Percentiles rank a stretch among this genome's conserved stretches.
phyloP scores from a whole-genome alignment of 2,329 filamentous ascomycete genomes.

The Xylariaceae sp. region DNA sequence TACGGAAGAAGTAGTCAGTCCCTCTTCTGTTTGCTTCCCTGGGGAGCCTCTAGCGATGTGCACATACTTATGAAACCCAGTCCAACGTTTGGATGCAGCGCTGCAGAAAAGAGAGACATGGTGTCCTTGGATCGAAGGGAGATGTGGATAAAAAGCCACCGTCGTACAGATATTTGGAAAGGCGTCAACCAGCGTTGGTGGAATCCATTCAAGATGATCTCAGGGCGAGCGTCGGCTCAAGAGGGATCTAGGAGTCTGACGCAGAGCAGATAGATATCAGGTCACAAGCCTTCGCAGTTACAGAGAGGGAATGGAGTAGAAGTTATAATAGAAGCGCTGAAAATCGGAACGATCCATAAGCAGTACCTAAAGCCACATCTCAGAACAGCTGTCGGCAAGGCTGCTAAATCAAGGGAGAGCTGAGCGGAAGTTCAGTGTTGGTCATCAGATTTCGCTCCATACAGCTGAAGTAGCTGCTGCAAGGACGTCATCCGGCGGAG shows the following conservation, averaged over 20 bases:
- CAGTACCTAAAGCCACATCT: background rate
- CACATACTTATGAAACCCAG: constrained; percentile 41
- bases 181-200: background rate
- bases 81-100: constrained; percentile 40
- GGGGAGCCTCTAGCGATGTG: background rate
- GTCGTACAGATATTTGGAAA: background rate
- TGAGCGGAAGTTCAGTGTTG: background rate
- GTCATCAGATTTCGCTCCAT: background rate
- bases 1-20: constrained; percentile 45
- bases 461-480: background rate
- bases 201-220: background rate
- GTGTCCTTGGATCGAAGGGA: constrained; percentile 4
- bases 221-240: background rate
- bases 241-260: no score
- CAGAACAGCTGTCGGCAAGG: background rate
- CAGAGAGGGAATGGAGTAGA: no score
- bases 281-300: no score
- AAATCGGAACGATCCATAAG: no score
- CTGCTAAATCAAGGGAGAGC: no score
- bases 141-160: background rate
- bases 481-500: constrained; percentile 20
- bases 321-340: no score
- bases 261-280: no score
- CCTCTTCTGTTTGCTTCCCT: background rate
- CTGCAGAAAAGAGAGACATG: constrained; percentile 43